These are phyloP conservation scores for Lanmaoa pseudosensibilis DNA, from an alignment of 768 basidiomycete species.

Conservation along the genomic window DNA sequence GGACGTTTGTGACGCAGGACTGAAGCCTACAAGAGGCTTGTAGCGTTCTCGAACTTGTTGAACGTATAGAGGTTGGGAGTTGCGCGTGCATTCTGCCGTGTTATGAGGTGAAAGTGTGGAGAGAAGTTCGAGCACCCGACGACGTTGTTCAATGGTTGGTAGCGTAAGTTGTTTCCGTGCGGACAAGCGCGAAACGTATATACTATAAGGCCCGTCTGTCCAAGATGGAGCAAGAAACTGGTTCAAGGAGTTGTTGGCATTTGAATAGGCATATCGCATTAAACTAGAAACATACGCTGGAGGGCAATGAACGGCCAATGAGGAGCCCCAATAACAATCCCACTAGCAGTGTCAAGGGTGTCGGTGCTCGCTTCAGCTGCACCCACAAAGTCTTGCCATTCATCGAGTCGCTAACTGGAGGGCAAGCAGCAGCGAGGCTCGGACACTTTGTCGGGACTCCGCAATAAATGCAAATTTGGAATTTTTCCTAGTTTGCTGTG, in stretches of 20 bases:
- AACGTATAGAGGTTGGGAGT: conserved; percentile 79
- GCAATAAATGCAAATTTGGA: not conserved
- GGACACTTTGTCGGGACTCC: not conserved
- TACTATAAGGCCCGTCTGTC: conserved; percentile 55
- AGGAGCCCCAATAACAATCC: conserved; percentile 64
- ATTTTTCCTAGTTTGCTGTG: too few relatives aligned
- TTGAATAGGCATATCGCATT: not conserved
- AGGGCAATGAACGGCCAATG: conserved; percentile 50
- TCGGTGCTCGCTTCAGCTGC: conserved; percentile 49
- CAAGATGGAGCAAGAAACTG: conserved; percentile 43
- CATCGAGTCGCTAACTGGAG: conserved; percentile 23
- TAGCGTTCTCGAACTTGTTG: conserved; percentile 89
- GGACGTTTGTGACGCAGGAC: conserved; percentile 52
- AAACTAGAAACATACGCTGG: conserved; percentile 25
- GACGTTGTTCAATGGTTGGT: conserved; percentile 82
- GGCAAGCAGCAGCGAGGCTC: not conserved
- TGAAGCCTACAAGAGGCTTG: conserved; percentile 77
- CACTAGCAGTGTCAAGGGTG: conserved; percentile 55
- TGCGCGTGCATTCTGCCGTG: conserved; percentile 88
- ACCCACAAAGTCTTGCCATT: conserved; percentile 26
- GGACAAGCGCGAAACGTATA: conserved; percentile 47
- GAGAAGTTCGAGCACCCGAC: conserved; percentile 82
- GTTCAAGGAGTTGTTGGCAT: not conserved
- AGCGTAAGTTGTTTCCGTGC: conserved; percentile 65
- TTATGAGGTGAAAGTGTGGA: conserved; percentile 88